Conservation (phyloP, 768 basidiomycete species). For the Russula lepida region DNA sequence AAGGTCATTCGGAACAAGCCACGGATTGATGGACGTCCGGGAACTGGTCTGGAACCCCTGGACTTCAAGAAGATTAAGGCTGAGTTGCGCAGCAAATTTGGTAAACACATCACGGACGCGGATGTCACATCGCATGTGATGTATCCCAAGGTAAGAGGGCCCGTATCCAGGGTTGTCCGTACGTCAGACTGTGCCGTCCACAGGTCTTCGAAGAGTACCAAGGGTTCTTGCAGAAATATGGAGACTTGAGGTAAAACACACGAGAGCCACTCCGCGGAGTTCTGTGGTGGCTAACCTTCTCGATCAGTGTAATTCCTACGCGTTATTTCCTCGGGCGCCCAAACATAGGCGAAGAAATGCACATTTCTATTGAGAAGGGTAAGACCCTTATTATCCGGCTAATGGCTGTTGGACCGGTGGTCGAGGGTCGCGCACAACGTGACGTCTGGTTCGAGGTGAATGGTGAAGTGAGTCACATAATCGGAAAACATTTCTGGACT, state of each 20-base stretch:
- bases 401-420: slow-evolving; percentile 90
- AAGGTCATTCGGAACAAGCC: slow-evolving; percentile 90
- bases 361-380: slow-evolving; percentile 91
- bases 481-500: not conserved
- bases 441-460: slow-evolving; percentile 99
- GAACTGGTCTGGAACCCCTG: slow-evolving; percentile 75
- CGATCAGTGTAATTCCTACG: slow-evolving; percentile 80
- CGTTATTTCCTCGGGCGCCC: slow-evolving; percentile 96
- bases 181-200: slow-evolving; percentile 1
- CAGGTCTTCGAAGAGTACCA: slow-evolving; percentile 97
- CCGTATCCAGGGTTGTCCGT: not conserved
- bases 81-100: slow-evolving; percentile 88
- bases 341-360: slow-evolving; percentile 89
- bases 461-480: slow-evolving; percentile 58
- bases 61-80: slow-evolving; percentile 96
- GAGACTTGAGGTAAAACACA: slow-evolving; percentile 71
- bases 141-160: slow-evolving; percentile 79
- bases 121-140: slow-evolving; percentile 96
- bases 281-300: slow-evolving; percentile 2
- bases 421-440: slow-evolving; percentile 84
- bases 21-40: slow-evolving; percentile 90
- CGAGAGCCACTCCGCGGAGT: slow-evolving; percentile 12
- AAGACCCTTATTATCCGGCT: slow-evolving; percentile 95
- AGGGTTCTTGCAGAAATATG: slow-evolving; percentile 90
- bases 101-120: slow-evolving; percentile 85